These are phyloP conservation scores for Thraustochytrium sp. DNA, from an alignment of 352 stramenopile species.

Conservation along the genomic window DNA sequence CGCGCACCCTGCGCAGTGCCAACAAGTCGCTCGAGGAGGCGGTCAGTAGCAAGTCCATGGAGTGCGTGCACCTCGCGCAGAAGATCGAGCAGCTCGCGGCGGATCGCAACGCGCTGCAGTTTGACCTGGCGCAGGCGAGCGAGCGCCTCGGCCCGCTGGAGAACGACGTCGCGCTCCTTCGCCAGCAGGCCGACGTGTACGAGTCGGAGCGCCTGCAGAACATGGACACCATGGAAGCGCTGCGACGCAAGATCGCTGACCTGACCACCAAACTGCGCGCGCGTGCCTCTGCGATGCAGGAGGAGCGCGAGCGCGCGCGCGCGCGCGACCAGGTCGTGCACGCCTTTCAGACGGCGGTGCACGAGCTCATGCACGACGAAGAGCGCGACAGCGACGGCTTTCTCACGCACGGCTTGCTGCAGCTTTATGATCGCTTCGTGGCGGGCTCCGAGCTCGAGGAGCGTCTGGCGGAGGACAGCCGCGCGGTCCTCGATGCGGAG, in stretches of 20 bases:
- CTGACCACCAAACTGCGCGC: neutral
- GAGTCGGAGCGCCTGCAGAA: constrained; percentile 16
- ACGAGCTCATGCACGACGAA: constrained; percentile 13
- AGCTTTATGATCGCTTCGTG: constrained; percentile 29
- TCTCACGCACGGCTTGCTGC: neutral
- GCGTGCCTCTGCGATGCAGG: neutral
- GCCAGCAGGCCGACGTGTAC: constrained; percentile 11
- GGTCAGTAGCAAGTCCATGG: neutral
- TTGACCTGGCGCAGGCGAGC: neutral
- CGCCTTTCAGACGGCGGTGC: neutral
- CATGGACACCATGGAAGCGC: neutral
- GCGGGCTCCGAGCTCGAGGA: neutral
- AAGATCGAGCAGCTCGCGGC: neutral
- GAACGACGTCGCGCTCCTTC: neutral
- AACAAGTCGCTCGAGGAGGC: neutral
- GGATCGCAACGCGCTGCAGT: neutral
- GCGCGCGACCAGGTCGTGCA: neutral
- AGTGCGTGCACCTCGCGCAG: neutral
- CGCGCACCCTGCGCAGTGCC: neutral
- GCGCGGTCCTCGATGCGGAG: neutral
- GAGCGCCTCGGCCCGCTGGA: constrained; percentile 7
- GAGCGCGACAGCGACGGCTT: neutral
- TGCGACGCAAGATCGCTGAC: neutral
- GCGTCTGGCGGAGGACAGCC: neutral
- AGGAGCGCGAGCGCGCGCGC: neutral